Percentiles rank a stretch among this genome's conserved stretches.
These are phyloP conservation scores for Neophaeococcomyces mojaviensis DNA, from an alignment of 2,329 filamentous ascomycete genomes.

Conservation along the genomic window DNA sequence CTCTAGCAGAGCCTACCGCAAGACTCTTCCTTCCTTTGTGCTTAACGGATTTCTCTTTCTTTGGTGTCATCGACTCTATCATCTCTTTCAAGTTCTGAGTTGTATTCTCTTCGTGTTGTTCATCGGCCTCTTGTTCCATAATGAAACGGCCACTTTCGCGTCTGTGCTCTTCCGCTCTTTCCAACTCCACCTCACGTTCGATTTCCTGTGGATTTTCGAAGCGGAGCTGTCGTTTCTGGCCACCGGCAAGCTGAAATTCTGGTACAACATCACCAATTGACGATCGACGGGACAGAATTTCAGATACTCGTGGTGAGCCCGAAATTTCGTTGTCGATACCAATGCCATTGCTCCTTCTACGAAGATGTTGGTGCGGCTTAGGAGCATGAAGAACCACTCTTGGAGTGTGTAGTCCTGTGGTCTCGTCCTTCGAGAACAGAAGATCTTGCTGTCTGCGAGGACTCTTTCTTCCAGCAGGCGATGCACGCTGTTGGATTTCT, in stretches of 20 bases:
- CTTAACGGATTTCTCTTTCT: constrained; percentile 45
- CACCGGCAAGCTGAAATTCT: constrained; percentile 52
- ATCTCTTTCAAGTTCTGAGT: constrained; percentile 66
- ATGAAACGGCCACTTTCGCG: constrained; percentile 54
- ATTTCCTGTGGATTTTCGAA: constrained; percentile 60
- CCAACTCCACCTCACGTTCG: constrained; percentile 56
- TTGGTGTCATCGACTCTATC: constrained; percentile 73
- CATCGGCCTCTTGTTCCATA: constrained; percentile 45
- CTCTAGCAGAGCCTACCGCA: constrained; percentile 65
- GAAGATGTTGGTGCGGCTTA: constrained; percentile 30
- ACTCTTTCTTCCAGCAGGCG: constrained; percentile 24
- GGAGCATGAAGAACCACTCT: constrained; percentile 55
- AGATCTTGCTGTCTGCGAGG: constrained; percentile 29
- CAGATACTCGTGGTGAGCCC: constrained; percentile 66
- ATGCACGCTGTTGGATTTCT: constrained; percentile 34
- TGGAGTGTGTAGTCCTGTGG: constrained; percentile 54
- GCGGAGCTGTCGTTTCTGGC: constrained; percentile 42
- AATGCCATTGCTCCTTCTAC: constrained; percentile 56
- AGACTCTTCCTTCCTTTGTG: constrained; percentile 66
- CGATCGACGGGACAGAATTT: constrained; percentile 60
- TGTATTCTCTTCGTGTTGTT: constrained; percentile 50
- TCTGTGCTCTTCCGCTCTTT: constrained; percentile 54
- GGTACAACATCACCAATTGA: constrained; percentile 63
- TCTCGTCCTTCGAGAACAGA: constrained; percentile 49
- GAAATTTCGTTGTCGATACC: constrained; percentile 64